A percentile compares a stretch with the other conserved stretches of the same genome.
These are phyloP conservation scores for Chrysophaeum taylorii DNA, from an alignment of 352 stramenopile species.

Conservation along the genomic window DNA sequence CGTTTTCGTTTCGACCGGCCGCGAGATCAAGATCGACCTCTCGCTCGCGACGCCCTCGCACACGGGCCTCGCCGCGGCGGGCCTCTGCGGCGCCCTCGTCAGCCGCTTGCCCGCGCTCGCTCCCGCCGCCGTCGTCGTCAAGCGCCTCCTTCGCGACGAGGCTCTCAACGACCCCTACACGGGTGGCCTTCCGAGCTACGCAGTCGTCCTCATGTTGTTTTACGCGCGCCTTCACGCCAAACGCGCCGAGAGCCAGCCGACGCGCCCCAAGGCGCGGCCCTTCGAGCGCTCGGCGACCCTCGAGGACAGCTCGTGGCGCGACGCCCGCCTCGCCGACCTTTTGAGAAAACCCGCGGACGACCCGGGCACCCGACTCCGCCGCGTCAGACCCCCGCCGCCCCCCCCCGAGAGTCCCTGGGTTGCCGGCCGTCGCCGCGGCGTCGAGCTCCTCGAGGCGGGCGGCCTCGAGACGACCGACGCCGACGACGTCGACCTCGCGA, in stretches of 20 bases:
- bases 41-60: slow-evolving; percentile 17
- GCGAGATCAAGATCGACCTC: slow-evolving; percentile 20
- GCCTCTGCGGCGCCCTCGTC: not conserved
- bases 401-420: no score
- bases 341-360: not conserved
- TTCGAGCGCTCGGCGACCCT: not conserved
- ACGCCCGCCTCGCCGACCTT: not conserved
- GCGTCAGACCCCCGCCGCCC: no score
- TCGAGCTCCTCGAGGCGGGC: not conserved
- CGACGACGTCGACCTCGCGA: not conserved
- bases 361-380: no score
- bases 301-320: not conserved
- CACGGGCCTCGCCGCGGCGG: slow-evolving; percentile 14
- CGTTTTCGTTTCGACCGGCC: not conserved
- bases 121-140: slow-evolving; percentile 19
- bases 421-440: no score
- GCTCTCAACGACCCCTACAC: slow-evolving; percentile 24
- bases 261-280: not conserved
- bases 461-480: not conserved
- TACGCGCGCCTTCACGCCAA: slow-evolving; percentile 8
- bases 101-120: not conserved
- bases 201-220: slow-evolving; percentile 24
- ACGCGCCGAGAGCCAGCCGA: not conserved
- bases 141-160: slow-evolving; percentile 7
- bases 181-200: slow-evolving; percentile 23